Percentiles rank a stretch among this genome's conserved stretches.
Evolutionary conservation across 148 eudicot species (phyloP).

Genomic region (Vaccinium vitisidaea): DNA sequence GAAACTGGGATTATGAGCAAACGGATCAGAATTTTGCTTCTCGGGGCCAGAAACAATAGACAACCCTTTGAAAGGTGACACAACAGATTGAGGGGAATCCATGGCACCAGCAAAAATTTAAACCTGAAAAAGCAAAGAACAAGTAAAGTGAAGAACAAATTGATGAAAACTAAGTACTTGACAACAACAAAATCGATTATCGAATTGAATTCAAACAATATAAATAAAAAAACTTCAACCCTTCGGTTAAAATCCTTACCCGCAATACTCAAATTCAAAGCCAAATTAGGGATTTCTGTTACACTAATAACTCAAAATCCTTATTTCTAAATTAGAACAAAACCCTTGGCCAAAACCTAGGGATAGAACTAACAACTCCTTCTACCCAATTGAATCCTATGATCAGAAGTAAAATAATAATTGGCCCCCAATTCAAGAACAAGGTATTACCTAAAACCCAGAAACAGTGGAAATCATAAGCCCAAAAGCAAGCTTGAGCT

Average conservation of each 20-base stretch:
- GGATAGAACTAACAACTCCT: background rate
- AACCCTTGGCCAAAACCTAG: background rate
- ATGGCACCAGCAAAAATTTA: constrained; percentile 24
- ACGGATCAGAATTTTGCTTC: constrained; percentile 45
- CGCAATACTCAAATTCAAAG: constrained; percentile 23
- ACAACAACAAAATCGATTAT: constrained; percentile 12
- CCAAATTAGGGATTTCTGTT: background rate
- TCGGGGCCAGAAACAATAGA: constrained; percentile 51
- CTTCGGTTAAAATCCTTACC: background rate
- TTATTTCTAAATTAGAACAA: background rate
- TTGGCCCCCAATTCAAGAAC: background rate
- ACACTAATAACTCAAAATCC: constrained; percentile 6
- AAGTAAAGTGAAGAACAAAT: constrained; percentile 7
- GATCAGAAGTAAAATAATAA: background rate
- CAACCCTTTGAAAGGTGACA: constrained; percentile 69
- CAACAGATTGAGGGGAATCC: constrained; percentile 86
- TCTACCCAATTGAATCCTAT: background rate
- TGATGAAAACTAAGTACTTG: background rate
- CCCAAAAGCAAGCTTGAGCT: background rate
- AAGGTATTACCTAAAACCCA: background rate
- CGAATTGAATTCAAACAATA: background rate
- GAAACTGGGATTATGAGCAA: constrained; percentile 33
- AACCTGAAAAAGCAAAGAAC: constrained; percentile 29
- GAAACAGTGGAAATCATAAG: background rate
- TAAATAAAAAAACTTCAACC: too few relatives aligned